Evolutionary conservation across 805 yeast genomes (phyloP).

Genomic region (Ogataea polymorpha): DNA sequence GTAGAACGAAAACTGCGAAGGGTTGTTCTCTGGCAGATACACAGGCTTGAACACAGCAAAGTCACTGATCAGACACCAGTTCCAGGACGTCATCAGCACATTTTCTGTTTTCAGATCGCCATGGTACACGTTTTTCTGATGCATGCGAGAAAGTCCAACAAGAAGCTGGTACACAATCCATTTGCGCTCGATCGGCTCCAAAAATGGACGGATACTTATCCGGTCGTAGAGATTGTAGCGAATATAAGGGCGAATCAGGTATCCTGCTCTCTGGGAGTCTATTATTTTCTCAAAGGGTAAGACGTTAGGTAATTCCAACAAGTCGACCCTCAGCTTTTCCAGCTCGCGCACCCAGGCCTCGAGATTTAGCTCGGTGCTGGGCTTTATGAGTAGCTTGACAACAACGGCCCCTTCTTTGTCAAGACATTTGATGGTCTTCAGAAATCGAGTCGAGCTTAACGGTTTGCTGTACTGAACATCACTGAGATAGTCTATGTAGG

Average conservation of each 20-base stretch:
- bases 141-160: constrained; percentile 60
- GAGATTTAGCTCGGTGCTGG: constrained; percentile 41
- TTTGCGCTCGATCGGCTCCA: constrained; percentile 73
- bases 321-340: constrained; percentile 35
- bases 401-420: constrained; percentile 71
- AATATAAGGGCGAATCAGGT: constrained; percentile 77
- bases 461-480: constrained; percentile 73
- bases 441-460: constrained; percentile 75
- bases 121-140: constrained; percentile 60
- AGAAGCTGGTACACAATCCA: constrained; percentile 84
- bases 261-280: constrained; percentile 91
- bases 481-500: constrained; percentile 78
- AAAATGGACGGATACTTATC: constrained; percentile 80
- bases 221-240: constrained; percentile 84
- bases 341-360: constrained; percentile 27
- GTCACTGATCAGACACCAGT: constrained; percentile 80
- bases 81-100: constrained; percentile 81
- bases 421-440: constrained; percentile 79
- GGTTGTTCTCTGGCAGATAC: constrained; percentile 86
- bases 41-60: constrained; percentile 85
- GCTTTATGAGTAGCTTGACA: constrained; percentile 81
- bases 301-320: constrained; percentile 56
- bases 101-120: constrained; percentile 95
- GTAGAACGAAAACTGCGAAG: constrained; percentile 85
- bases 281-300: constrained; percentile 70